Percentiles rank a stretch among this genome's conserved stretches.
Conservation (phyloP, 1,284 basidiomycete species). For the Heterobasidion occidentale region DNA sequence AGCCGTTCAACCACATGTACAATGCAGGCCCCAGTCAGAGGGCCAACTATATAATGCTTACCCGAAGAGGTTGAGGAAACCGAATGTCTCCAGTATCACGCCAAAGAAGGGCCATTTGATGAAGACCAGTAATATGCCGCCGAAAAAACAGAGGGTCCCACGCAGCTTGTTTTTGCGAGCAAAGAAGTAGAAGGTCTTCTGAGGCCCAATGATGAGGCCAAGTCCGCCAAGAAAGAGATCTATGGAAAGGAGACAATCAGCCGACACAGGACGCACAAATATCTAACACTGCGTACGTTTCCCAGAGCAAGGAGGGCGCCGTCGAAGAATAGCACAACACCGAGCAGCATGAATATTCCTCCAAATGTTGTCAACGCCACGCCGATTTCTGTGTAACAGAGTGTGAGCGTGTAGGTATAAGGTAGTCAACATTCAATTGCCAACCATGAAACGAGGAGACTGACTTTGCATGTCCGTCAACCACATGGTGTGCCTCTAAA, state of each 20-base stretch:
- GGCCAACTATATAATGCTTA: slow-evolving; percentile 23
- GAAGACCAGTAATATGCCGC: slow-evolving; percentile 84
- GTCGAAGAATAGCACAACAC: slow-evolving; percentile 95
- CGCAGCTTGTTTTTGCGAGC: slow-evolving; percentile 93
- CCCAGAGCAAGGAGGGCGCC: slow-evolving; percentile 94
- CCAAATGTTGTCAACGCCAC: slow-evolving; percentile 98
- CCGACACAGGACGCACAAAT: neutral
- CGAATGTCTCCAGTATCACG: slow-evolving; percentile 91
- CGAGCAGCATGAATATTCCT: slow-evolving; percentile 91
- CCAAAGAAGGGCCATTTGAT: slow-evolving; percentile 91
- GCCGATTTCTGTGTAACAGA: slow-evolving; percentile 70
- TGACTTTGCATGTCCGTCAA: slow-evolving; percentile 62
- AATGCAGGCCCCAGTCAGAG: slow-evolving; percentile 21
- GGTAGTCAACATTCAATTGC: neutral
- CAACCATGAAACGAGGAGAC: slow-evolving; percentile 10
- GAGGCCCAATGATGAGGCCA: slow-evolving; percentile 91
- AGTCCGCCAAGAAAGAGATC: slow-evolving; percentile 92
- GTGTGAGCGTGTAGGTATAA: neutral
- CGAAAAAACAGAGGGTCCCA: slow-evolving; percentile 89
- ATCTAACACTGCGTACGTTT: slow-evolving; percentile 56
- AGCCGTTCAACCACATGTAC: neutral
- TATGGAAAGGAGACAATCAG: slow-evolving; percentile 21
- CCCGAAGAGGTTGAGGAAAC: slow-evolving; percentile 98
- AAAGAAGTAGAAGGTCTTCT: slow-evolving; percentile 98
- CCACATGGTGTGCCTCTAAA: slow-evolving; percentile 40